Conservation (phyloP, 805 yeast species). For the Yamadazyma paraphyllophila region DNA sequence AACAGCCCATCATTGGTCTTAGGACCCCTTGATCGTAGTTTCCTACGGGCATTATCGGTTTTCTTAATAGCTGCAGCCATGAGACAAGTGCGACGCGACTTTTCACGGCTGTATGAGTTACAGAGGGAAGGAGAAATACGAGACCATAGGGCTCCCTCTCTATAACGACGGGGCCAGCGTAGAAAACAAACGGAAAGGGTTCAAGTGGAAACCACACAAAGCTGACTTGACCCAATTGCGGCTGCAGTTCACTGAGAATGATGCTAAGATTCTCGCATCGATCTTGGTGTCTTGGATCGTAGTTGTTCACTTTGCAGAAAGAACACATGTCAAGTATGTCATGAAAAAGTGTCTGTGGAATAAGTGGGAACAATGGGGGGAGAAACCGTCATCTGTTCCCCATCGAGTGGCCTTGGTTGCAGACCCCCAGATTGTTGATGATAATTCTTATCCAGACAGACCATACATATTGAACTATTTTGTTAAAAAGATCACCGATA, state of each 20-base stretch:
- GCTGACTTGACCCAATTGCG: background rate
- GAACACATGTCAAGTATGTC: slow-evolving; percentile 24
- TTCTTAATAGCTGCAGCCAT: background rate
- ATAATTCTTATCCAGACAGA: slow-evolving; percentile 78
- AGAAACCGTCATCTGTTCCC: slow-evolving; percentile 21
- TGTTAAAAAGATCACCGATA: slow-evolving; percentile 67
- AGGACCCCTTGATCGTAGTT: slow-evolving; percentile 26
- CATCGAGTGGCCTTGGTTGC: slow-evolving; percentile 66
- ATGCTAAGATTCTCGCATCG: slow-evolving; percentile 1
- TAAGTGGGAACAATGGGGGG: slow-evolving; percentile 67
- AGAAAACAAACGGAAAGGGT: background rate
- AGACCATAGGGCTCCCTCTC: slow-evolving; percentile 1
- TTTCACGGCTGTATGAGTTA: slow-evolving; percentile 17
- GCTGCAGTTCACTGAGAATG: background rate
- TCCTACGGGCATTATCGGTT: slow-evolving; percentile 7
- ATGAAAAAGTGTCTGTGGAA: slow-evolving; percentile 50
- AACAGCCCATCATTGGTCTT: slow-evolving; percentile 15
- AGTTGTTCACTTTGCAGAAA: slow-evolving; percentile 30
- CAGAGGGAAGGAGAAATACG: slow-evolving; percentile 19
- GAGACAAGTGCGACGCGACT: background rate
- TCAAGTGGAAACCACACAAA: background rate
- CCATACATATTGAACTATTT: slow-evolving; percentile 49
- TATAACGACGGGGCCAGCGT: background rate
- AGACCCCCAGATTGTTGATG: slow-evolving; percentile 94
- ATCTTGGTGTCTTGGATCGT: slow-evolving; percentile 24